These are phyloP conservation scores for Ophiognomonia clavigignenti-juglandacearum DNA, from an alignment of 2,329 filamentous ascomycete species.

Conservation along the genomic window DNA sequence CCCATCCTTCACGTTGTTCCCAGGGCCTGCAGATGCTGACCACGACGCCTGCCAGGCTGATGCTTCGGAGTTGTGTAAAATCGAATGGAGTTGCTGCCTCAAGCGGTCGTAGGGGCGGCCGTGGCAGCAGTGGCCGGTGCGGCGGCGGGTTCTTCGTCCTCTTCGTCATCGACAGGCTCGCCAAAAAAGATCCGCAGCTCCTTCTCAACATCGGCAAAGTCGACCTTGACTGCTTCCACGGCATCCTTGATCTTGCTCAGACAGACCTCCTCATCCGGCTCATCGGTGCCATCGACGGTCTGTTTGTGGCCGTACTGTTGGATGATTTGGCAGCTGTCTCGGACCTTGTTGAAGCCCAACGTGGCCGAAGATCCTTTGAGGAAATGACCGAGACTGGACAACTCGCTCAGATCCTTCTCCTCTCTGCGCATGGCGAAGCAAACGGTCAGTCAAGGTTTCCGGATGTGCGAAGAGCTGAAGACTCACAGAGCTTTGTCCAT, in stretches of 20 bases:
- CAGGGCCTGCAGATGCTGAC: too few species aligned
- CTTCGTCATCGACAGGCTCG: conserved; percentile 13
- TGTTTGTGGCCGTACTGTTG: conserved; percentile 84
- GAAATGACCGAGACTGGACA: conserved; percentile 88
- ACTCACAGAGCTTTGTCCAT: conserved; percentile 83
- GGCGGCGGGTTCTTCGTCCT: background rate
- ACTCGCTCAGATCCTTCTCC: conserved; percentile 61
- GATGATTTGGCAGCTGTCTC: conserved; percentile 93
- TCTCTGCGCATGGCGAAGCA: conserved; percentile 43
- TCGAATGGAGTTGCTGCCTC: too few species aligned
- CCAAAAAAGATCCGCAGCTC: conserved; percentile 67
- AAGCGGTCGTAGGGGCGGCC: too few species aligned
- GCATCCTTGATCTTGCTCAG: conserved; percentile 66
- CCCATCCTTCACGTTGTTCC: too few species aligned
- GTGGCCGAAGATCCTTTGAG: conserved; percentile 96
- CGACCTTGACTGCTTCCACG: conserved; percentile 66
- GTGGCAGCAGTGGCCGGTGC: too few species aligned
- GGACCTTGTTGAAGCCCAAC: conserved; percentile 83
- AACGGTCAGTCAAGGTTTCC: background rate
- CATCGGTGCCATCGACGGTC: conserved; percentile 67
- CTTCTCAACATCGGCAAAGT: conserved; percentile 69
- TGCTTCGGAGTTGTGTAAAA: too few species aligned
- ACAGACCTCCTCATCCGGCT: conserved; percentile 63
- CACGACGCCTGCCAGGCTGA: too few species aligned
- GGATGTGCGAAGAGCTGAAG: background rate